These are phyloP conservation scores for Vanderwaltozyma tropicalis DNA, from an alignment of 805 yeast species.

Conservation along the genomic window DNA sequence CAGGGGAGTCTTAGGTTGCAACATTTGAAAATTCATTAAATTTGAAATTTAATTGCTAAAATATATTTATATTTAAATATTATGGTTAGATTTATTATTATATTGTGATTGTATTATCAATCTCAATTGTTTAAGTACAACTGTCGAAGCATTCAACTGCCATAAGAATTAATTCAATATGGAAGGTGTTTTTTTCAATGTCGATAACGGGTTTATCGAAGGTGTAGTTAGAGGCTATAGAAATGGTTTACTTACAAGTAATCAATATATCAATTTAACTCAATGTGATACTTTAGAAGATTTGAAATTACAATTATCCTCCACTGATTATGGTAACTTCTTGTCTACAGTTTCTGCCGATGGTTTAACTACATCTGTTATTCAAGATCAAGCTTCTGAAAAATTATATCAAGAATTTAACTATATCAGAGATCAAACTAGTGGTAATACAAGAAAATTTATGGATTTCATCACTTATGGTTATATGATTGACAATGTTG, in stretches of 20 bases:
- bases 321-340: slow-evolving; percentile 93
- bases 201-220: slow-evolving; percentile 84
- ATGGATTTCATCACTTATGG: slow-evolving; percentile 91
- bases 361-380: slow-evolving; percentile 75
- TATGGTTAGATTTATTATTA: neutral
- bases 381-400: slow-evolving; percentile 66
- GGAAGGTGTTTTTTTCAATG: slow-evolving; percentile 92
- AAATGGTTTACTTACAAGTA: slow-evolving; percentile 62
- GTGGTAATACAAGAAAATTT: slow-evolving; percentile 68
- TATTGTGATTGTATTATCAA: too few relatives aligned
- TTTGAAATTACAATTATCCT: slow-evolving; percentile 82
- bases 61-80: too few relatives aligned
- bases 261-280: slow-evolving; percentile 83
- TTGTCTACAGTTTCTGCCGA: slow-evolving; percentile 66
- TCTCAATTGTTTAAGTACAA: too few relatives aligned
- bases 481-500: slow-evolving; percentile 96
- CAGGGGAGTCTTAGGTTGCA: too few relatives aligned
- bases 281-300: slow-evolving; percentile 96
- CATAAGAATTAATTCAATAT: slow-evolving; percentile 28
- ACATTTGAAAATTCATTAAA: too few relatives aligned
- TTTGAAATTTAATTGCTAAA: too few relatives aligned
- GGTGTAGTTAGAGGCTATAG: slow-evolving; percentile 93
- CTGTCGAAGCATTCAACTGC: too few relatives aligned
- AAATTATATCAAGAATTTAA: slow-evolving; percentile 77
- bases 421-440: slow-evolving; percentile 74